phyloP scores from a whole-genome alignment of 2,329 filamentous ascomycete species.

The Trichoderma pleuroti region DNA sequence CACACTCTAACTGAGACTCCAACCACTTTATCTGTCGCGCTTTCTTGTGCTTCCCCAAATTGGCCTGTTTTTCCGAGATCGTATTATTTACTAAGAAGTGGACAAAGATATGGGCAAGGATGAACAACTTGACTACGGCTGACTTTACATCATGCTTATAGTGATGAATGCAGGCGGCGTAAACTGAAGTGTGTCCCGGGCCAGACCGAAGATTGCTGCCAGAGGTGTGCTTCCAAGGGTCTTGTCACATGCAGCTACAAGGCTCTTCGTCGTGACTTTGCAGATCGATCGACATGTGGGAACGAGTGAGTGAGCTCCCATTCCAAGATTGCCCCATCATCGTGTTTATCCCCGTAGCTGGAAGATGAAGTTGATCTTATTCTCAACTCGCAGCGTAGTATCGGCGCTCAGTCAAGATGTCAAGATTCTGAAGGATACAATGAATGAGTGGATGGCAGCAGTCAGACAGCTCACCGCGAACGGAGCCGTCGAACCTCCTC shows the following conservation, averaged over 20 bases:
- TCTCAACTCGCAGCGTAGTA: not conserved
- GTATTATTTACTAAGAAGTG: not conserved
- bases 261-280: not conserved
- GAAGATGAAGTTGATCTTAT: not conserved
- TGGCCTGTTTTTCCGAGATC: not conserved
- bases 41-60: not conserved
- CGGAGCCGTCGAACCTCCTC: not conserved
- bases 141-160: not conserved
- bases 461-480: not conserved
- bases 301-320: not conserved
- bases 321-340: not conserved
- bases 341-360: not conserved
- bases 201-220: not conserved
- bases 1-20: not conserved
- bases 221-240: not conserved
- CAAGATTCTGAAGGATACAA: not conserved
- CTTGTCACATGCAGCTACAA: not conserved
- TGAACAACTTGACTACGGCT: slow-evolving; percentile 7
- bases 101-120: not conserved
- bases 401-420: not conserved
- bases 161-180: not conserved
- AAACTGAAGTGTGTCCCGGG: not conserved
- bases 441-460: not conserved
- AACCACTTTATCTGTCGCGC: not conserved
- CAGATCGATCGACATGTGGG: not conserved